Conservation (phyloP, 768 basidiomycete genomes). For the Lentinula sp. region DNA sequence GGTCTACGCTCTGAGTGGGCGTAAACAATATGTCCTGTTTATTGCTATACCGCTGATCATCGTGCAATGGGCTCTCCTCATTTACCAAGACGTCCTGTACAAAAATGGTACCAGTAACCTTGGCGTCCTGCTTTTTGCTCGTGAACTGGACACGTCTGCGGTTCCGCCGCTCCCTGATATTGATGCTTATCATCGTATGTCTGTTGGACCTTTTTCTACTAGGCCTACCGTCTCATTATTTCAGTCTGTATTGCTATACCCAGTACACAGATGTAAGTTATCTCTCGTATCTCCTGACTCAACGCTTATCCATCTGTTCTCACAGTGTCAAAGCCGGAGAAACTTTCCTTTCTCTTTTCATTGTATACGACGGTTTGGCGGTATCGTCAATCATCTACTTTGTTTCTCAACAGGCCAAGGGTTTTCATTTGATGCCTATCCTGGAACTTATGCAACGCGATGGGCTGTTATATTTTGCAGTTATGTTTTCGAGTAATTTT, state of each 20-base stretch:
- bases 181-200: constrained; percentile 8
- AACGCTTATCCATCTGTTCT: neutral
- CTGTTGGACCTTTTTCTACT: too few species aligned
- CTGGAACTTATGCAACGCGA: constrained; percentile 11
- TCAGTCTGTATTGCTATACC: constrained; percentile 8
- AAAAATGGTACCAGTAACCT: constrained; percentile 3
- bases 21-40: neutral
- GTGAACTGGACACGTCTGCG: neutral
- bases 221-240: neutral
- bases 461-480: constrained; percentile 15
- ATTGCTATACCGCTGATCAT: neutral
- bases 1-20: constrained; percentile 7
- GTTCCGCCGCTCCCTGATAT: constrained; percentile 4
- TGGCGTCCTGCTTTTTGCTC: neutral
- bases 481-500: constrained; percentile 16
- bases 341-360: constrained; percentile 11
- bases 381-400: constrained; percentile 9
- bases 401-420: neutral
- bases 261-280: neutral
- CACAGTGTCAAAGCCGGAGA: constrained; percentile 5
- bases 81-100: constrained; percentile 4
- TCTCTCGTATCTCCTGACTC: neutral
- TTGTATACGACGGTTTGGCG: constrained; percentile 15
- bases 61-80: constrained; percentile 5
- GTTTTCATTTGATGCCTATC: neutral